Conservation (phyloP, 495 filamentous ascomycete genomes). For the Parachaetomium inaequale region DNA sequence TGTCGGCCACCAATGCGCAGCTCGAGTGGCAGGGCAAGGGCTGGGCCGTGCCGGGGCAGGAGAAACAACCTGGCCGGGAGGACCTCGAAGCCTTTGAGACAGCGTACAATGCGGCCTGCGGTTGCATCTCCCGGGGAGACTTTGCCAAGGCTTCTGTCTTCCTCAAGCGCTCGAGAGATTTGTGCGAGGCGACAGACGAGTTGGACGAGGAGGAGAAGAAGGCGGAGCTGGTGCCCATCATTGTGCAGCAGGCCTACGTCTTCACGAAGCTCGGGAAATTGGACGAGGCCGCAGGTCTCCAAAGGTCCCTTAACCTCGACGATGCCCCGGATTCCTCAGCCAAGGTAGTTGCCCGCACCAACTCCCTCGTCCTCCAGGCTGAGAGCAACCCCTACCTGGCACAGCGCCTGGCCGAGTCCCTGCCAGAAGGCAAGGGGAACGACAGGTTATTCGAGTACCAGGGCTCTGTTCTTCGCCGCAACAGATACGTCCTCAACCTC, state of each 20-base stretch:
- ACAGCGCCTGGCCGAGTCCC: constrained; percentile 61
- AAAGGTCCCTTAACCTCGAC: constrained; percentile 53
- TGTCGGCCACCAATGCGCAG: constrained; percentile 75
- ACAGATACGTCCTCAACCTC: constrained; percentile 70
- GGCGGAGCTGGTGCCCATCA: constrained; percentile 78
- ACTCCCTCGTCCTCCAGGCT: constrained; percentile 59
- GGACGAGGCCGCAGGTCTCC: constrained; percentile 66
- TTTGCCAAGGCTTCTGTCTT: constrained; percentile 70
- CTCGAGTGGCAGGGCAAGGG: constrained; percentile 71
- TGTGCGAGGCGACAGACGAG: constrained; percentile 82
- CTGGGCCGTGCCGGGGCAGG: constrained; percentile 36
- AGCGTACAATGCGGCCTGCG: constrained; percentile 87
- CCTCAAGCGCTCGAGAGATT: constrained; percentile 77
- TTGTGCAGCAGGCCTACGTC: constrained; percentile 82
- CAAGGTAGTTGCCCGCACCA: constrained; percentile 73
- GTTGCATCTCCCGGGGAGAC: constrained; percentile 75
- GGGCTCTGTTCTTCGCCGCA: constrained; percentile 59
- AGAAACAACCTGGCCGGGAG: constrained; percentile 59
- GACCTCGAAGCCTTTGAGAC: constrained; percentile 91
- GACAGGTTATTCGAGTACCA: constrained; percentile 80
- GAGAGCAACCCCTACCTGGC: constrained; percentile 72
- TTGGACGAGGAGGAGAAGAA: constrained; percentile 77
- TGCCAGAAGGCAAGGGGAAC: constrained; percentile 54
- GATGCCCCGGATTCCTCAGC: constrained; percentile 73
- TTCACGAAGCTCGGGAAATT: constrained; percentile 66